Conservation (phyloP, 2,329 filamentous ascomycete species). For the Alternaria arbusti region DNA sequence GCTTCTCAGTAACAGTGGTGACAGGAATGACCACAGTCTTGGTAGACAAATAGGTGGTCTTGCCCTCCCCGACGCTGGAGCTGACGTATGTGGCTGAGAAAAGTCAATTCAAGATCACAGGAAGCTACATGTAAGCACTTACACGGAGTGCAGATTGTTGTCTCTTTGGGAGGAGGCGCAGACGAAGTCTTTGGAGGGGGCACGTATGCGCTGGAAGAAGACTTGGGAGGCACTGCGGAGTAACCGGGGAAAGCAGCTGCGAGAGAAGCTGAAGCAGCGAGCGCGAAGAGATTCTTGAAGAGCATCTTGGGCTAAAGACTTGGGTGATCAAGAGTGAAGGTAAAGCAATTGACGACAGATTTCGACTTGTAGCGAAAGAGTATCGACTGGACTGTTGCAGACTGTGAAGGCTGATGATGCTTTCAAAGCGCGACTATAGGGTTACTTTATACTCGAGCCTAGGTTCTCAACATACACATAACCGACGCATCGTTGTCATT, state of each 20-base stretch:
- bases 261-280: slow-evolving; percentile 25
- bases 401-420: slow-evolving; percentile 3
- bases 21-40: slow-evolving; percentile 23
- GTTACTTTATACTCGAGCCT: slow-evolving; percentile 19
- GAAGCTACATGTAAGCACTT: not conserved
- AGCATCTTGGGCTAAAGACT: slow-evolving; percentile 21
- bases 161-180: slow-evolving; percentile 7
- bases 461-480: not conserved
- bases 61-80: slow-evolving; percentile 9
- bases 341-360: not conserved
- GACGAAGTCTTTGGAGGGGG: not conserved
- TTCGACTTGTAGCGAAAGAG: not conserved
- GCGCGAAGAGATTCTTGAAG: slow-evolving; percentile 18
- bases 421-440: not conserved
- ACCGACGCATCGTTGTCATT: not conserved
- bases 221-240: not conserved
- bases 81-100: slow-evolving; percentile 20
- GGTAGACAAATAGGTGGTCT: slow-evolving; percentile 23
- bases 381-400: slow-evolving; percentile 5
- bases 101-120: not conserved
- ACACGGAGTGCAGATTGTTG: slow-evolving; percentile 26
- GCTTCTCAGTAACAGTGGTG: slow-evolving; percentile 17
- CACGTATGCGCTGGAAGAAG: not conserved
- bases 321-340: not conserved
- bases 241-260: slow-evolving; percentile 20